These are phyloP conservation scores for Phytophthora foliorum DNA, from an alignment of 352 stramenopile genomes.

Conservation along the genomic window DNA sequence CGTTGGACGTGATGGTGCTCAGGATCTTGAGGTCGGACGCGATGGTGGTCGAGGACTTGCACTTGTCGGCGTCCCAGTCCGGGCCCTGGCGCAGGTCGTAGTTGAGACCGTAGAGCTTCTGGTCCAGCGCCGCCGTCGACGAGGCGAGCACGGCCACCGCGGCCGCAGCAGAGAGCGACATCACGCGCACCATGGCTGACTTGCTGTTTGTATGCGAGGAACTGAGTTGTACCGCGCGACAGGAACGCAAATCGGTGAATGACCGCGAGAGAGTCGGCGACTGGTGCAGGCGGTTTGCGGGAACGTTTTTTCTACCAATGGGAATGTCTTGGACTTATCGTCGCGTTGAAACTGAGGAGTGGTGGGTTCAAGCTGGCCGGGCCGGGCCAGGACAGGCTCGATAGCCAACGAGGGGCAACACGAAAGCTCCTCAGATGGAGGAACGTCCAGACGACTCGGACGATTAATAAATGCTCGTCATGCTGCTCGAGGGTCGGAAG, in stretches of 20 bases:
- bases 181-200: conserved; percentile 37
- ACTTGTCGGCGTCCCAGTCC: conserved; percentile 85
- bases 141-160: conserved; percentile 44
- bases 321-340: conserved; percentile 6
- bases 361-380: background rate
- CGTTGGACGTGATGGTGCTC: conserved; percentile 69
- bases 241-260: conserved; percentile 35
- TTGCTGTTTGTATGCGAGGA: conserved; percentile 7
- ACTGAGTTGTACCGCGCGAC: conserved; percentile 20
- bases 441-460: background rate
- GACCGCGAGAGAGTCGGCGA: conserved; percentile 27
- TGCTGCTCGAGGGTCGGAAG: conserved; percentile 21
- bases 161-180: conserved; percentile 36
- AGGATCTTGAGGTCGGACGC: conserved; percentile 77
- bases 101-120: conserved; percentile 85
- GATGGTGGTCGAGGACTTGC: conserved; percentile 75
- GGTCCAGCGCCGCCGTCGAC: conserved; percentile 63
- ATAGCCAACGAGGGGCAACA: too few species aligned
- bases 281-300: conserved; percentile 19
- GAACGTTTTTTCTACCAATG: conserved; percentile 32
- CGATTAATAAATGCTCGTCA: conserved; percentile 1
- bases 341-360: background rate
- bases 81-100: conserved; percentile 84
- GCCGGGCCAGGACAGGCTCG: too few species aligned
- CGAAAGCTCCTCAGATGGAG: too few species aligned